Base-by-base conservation (phyloP, 495 filamentous ascomycete genomes). In the Viridothelium virens region DNA sequence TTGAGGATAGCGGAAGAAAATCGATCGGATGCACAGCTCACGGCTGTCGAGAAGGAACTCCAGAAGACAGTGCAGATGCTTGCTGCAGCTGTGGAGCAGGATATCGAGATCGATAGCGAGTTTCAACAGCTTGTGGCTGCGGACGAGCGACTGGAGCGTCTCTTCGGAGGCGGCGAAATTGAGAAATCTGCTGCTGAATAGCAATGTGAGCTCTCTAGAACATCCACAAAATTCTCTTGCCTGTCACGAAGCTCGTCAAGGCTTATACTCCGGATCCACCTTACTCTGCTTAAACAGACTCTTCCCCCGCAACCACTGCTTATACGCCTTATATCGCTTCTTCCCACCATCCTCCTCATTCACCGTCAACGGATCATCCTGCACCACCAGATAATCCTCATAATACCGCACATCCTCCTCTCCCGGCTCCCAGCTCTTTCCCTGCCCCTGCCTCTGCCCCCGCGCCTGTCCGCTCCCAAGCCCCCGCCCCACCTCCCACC, bases 321-420 rank as follows among this genome's bases (percentile, higher is more conserved):
- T 79, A 76, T 98, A 98, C 0, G 92, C 91, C 77, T 92, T 96
- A 75, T 98, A 98, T 69, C 95, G 79, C 82, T 96, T 96, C 82
- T 94, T 97, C 41, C 80, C 78, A 61, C 83, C 80, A 75, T 97
- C 94, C 72, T 92, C 91, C 48, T 89, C 85, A 14, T 83, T 86
- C 16, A 97, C 93, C n/a, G 89, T 91, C 38, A 98, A 78, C 9
- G 90, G 90, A 68, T 96, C 90, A 34, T 94, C 90, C 16, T 82
- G 83, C 2, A 96, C 84, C 44, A 79, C 79, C 36, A 96, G 74
- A 72, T 91, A 90, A 59, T 94, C 89, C 11, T 76, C 79, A 73
- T 92, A 96, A 64, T 89, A 84, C 46, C 81, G 83, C 63, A 89
- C 65, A 67, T 96, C 92, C 62, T 89, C 88, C 66, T 89, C 88